Conservation (phyloP, 2,329 filamentous ascomycete species). For the Diatrype stigma region DNA sequence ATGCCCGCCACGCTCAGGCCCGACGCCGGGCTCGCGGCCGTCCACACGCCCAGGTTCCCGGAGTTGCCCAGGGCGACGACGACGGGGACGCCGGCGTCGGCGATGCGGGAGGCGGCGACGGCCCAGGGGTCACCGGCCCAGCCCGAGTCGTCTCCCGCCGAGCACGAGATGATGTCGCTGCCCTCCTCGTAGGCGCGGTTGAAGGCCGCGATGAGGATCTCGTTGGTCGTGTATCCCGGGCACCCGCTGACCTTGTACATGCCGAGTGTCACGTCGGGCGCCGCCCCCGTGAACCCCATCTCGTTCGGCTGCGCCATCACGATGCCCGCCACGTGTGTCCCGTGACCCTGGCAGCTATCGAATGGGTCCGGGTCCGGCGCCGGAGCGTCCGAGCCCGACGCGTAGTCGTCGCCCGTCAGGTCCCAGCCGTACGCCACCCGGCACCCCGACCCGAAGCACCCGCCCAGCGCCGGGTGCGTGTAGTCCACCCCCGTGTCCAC, state of each 20-base stretch:
- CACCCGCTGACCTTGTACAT: conserved; percentile 15
- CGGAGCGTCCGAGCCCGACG: conserved; percentile 16
- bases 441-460: conserved; percentile 46
- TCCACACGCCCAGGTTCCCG: conserved; percentile 22
- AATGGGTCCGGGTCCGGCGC: conserved; percentile 37
- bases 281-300: conserved; percentile 15
- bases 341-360: conserved; percentile 37
- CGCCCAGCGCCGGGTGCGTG: conserved; percentile 46
- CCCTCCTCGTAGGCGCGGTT: conserved; percentile 25
- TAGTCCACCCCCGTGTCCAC: conserved; percentile 43
- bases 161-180: conserved; percentile 29
- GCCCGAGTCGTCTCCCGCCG: conserved; percentile 23
- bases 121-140: conserved; percentile 30
- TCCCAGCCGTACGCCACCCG: conserved; percentile 45
- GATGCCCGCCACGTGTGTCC: conserved; percentile 42
- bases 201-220: conserved; percentile 26
- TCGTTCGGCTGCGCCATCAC: conserved; percentile 24
- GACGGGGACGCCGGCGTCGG: conserved; percentile 34
- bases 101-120: conserved; percentile 35
- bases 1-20: conserved; percentile 9
- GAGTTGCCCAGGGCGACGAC: conserved; percentile 38
- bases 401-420: conserved; percentile 38
- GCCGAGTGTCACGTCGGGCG: conserved; percentile 14
- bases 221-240: conserved; percentile 14
- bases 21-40: conserved; percentile 8